Evolutionary conservation across 2,329 filamentous ascomycete species (phyloP).

Genomic region (Elsinoe ampelina): DNA sequence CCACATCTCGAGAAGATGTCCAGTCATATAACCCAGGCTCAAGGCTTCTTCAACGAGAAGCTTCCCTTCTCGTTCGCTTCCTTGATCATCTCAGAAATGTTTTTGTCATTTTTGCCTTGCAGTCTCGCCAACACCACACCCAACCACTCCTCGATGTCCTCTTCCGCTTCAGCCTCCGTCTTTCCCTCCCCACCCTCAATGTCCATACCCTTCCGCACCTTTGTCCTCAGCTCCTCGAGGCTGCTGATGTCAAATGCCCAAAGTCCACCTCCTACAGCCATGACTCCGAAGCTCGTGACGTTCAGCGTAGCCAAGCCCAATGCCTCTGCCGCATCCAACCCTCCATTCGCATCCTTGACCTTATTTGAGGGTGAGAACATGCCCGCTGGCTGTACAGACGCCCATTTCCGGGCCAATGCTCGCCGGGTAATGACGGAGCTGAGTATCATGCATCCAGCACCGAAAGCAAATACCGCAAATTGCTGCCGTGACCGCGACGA

Average conservation of each 20-base stretch:
- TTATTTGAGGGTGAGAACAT: conserved; percentile 61
- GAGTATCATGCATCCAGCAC: conserved; percentile 64
- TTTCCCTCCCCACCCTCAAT: conserved; percentile 29
- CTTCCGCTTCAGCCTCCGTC: conserved; percentile 43
- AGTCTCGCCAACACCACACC: conserved; percentile 40
- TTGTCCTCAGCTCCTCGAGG: conserved; percentile 47
- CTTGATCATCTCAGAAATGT: conserved; percentile 23
- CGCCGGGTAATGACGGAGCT: conserved; percentile 57
- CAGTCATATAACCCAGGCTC: conserved; percentile 7
- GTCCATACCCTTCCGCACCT: conserved; percentile 44
- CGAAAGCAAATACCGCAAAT: conserved; percentile 56
- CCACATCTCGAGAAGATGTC: no score
- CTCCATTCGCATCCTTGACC: conserved; percentile 47
- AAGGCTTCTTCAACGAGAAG: conserved; percentile 18
- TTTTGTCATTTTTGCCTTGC: conserved; percentile 34
- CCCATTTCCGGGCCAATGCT: conserved; percentile 54
- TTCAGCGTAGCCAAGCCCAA: conserved; percentile 82
- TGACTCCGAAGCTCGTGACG: conserved; percentile 64
- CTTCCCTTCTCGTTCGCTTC: conserved; percentile 23
- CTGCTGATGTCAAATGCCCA: conserved; percentile 66
- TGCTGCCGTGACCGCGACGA: conserved; percentile 23
- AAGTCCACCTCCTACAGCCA: conserved; percentile 62
- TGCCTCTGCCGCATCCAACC: conserved; percentile 70
- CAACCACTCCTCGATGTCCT: conserved; percentile 47
- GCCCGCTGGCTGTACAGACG: conserved; percentile 50